Evolutionary conservation across 2,329 filamentous ascomycete genomes (phyloP).

Genomic region (Penicillium verrucosum): DNA sequence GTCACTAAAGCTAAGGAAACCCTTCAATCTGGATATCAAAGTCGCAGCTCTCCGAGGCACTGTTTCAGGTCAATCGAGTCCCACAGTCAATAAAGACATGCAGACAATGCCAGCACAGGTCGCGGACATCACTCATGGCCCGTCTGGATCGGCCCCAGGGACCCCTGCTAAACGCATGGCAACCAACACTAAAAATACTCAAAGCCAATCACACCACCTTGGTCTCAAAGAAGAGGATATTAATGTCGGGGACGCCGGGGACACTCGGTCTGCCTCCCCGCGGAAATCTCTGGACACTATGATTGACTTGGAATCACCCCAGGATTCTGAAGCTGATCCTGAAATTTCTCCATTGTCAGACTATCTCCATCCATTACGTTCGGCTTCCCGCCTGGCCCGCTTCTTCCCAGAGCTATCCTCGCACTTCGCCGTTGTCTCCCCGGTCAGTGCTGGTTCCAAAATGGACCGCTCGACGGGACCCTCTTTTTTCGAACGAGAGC

Average conservation of each 20-base stretch:
- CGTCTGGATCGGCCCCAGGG: neutral
- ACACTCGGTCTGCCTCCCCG: constrained; percentile 10
- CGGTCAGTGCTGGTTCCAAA: constrained; percentile 16
- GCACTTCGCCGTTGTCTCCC: constrained; percentile 27
- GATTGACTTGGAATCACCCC: constrained; percentile 13
- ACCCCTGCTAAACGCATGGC: neutral
- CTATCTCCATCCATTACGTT: constrained; percentile 6
- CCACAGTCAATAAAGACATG: neutral
- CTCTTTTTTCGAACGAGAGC: constrained; percentile 12
- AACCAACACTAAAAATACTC: neutral
- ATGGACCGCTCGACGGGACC: constrained; percentile 3
- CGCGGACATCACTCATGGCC: neutral
- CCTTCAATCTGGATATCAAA: neutral
- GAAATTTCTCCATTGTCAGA: constrained; percentile 29
- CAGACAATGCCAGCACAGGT: neutral
- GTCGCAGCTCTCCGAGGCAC: constrained; percentile 5
- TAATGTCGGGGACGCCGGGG: neutral
- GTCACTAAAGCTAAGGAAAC: constrained; percentile 3
- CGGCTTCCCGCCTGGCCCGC: constrained; percentile 20
- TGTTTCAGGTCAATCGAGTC: neutral
- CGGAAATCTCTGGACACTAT: constrained; percentile 11
- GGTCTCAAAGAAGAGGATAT: neutral
- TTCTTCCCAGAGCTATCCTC: constrained; percentile 33
- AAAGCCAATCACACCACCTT: neutral
- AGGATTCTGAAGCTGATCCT: constrained; percentile 17